Base-by-base conservation (phyloP, 805 yeast species). In the Isabelozyma gotoi region DNA sequence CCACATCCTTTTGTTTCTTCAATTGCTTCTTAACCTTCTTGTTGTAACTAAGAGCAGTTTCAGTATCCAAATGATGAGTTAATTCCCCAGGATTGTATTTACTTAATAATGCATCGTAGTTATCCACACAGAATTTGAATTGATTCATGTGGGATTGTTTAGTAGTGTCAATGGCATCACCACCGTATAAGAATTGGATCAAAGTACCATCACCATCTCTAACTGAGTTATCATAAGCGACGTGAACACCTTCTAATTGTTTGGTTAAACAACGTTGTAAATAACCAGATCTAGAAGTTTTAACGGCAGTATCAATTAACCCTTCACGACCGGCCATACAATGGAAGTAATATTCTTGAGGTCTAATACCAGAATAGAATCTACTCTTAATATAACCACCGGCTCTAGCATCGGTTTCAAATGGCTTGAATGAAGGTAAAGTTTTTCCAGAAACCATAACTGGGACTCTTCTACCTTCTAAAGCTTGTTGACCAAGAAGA, bases 261-360 rank as follows among this genome's bases (percentile, higher is more conserved):
- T 94, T 94, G 46, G 96, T 94, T 70, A 94, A 79, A 80, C 99
- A 95, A 73, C 99, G 84, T 73, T 94, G 99, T 67, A 94, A 78
- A 71, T 94, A 94, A 62, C 99, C 99, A 47, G 98, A 91, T 71
- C 97, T 84, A 16, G 97, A 88, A 7, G 99, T 94, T 72, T 94
- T 94, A 51, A 94, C 99, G 40, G 99, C 99, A 47, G 99, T 94
- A 78, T 94, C 99, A 73, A 94, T 94, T 61, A 94, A 81, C 74
- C 99, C 99, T 77, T 94, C 99, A 76, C 99, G 86, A 71, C 99
- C 99, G 43, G 99, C 99, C 99, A 94, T 94, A 77, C 98, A 94
- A 73, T 94, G 99, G 94, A 95, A 94, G 65, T 91, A 94, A 71
- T 95, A 94, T 68, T 94, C 99, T 71, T 94, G 99, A 4, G 99